Conservation (phyloP, 2,329 filamentous ascomycete genomes). For the Aschersonia sp. region DNA sequence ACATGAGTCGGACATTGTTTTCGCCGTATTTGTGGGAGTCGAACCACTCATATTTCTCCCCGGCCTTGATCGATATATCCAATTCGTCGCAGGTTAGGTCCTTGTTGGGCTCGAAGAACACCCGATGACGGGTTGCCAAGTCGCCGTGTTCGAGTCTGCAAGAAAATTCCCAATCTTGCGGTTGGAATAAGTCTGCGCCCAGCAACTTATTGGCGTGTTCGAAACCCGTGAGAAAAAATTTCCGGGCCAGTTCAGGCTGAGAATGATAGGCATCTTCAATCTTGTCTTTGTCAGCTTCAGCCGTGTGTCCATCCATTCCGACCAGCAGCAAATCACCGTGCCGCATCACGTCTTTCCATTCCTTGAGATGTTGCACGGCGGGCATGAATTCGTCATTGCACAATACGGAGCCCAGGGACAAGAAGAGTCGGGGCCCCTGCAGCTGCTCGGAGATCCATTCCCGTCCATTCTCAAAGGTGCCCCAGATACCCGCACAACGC, state of each 20-base stretch:
- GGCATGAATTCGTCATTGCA: constrained; percentile 24
- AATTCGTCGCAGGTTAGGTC: constrained; percentile 14
- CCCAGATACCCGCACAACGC: constrained; percentile 23
- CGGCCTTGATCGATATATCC: constrained; percentile 12
- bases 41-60: constrained; percentile 26
- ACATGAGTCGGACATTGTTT: constrained; percentile 22
- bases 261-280: constrained; percentile 26
- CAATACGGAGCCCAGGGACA: constrained; percentile 25
- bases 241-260: constrained; percentile 17
- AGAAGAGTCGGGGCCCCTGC: constrained; percentile 18
- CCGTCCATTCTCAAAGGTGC: constrained; percentile 22
- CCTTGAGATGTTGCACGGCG: constrained; percentile 19
- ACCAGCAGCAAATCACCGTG: constrained; percentile 20
- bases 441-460: constrained; percentile 13
- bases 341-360: constrained; percentile 20
- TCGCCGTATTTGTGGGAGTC: constrained; percentile 27
- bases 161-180: constrained; percentile 22
- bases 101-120: constrained; percentile 21
- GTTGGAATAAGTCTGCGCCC: constrained; percentile 17
- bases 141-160: constrained; percentile 18
- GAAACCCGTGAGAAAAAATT: constrained; percentile 25
- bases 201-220: constrained; percentile 20
- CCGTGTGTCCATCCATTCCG: constrained; percentile 25
- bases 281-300: constrained; percentile 17
- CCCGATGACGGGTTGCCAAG: constrained; percentile 23